phyloP scores from a whole-genome alignment of 306 rosid species.

The Herpetospermum pedunculosum region DNA sequence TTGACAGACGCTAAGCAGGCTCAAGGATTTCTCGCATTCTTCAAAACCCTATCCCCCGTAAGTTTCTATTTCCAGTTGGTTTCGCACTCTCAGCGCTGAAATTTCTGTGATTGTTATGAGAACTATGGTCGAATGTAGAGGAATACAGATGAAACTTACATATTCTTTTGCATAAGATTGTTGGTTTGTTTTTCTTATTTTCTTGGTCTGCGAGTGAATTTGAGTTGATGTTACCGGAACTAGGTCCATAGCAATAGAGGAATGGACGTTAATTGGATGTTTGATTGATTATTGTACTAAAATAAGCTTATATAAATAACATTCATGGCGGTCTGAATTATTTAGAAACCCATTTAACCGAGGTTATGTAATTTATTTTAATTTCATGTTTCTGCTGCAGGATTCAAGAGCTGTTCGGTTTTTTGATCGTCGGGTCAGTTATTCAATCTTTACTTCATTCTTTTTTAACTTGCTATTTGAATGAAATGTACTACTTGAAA shows the following conservation, averaged over 20 bases:
- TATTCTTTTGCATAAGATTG: not conserved
- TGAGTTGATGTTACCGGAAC: not conserved
- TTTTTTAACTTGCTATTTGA: not conserved
- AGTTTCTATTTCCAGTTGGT: slow-evolving; percentile 18
- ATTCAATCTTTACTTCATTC: slow-evolving; percentile 3
- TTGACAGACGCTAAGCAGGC: slow-evolving; percentile 82
- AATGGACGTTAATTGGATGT: not conserved
- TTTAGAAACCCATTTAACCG: not conserved
- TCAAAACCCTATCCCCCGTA: slow-evolving; percentile 69
- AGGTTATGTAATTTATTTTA: not conserved
- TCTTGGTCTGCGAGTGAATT: not conserved
- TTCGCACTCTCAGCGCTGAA: not conserved
- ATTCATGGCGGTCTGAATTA: not conserved
- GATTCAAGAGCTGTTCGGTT: slow-evolving; percentile 83
- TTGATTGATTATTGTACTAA: not conserved
- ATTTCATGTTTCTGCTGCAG: slow-evolving; percentile 36
- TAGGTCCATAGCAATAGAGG: not conserved
- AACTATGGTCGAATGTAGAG: not conserved
- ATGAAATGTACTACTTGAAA: not conserved
- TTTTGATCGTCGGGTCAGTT: slow-evolving; percentile 88
- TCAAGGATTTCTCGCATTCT: slow-evolving; percentile 90
- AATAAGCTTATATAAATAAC: not conserved
- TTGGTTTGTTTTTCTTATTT: not conserved
- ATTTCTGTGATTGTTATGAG: not conserved
- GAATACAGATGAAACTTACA: not conserved